Base-by-base conservation (phyloP, 257 asterid genomes). In the Plantago ovata region DNA sequence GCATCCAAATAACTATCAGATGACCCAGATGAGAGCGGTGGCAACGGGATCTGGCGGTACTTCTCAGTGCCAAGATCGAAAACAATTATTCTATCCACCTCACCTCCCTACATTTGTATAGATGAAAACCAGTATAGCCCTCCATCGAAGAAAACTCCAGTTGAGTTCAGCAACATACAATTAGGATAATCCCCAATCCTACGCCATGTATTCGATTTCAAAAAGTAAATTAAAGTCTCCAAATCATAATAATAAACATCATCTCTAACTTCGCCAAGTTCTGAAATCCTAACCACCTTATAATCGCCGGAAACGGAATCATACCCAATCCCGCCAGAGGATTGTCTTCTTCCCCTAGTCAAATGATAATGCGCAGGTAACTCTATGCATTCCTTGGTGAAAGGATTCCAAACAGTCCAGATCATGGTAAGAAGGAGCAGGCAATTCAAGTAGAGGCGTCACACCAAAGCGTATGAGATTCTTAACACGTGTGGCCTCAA, bases 371-470 rank as follows among this genome's bases (percentile, higher is more conserved):
- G 13, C 5, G 10, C 1, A 43, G 48, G 18, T 43, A 43, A 12
- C 16, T 43, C 48, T n/a, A 43, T 14, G 5, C 7, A 43, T 1
- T 43, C 2, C 8, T 16, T 15, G 13, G 48, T 43, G 48, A 43
- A 22, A 4, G 72, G 72, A 19, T 67, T 67, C 72, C 62, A 67
- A 7, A 60, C 23, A 4, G 38, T 57, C 72, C 72, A 67, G 7
- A 33, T 63, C 63, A 13, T 64, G 44, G 69, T 63, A 64, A 0
- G 49, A 46, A 11, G 54, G 5, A 5, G 19, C 54, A 1, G 32
- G 54, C 54, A 49, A 13, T 3, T 10, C 28, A 20, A 28, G 23
- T 20, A 49, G 1, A 20, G 32, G 54, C 10, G 54, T 14, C 13
- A 49, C 32, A 20, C 54, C 54, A 18, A 9, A 15, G 16, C 16